Evolutionary conservation across 73 alveolate genomes (phyloP).

Genomic region (Paramecium sonneborni): DNA sequence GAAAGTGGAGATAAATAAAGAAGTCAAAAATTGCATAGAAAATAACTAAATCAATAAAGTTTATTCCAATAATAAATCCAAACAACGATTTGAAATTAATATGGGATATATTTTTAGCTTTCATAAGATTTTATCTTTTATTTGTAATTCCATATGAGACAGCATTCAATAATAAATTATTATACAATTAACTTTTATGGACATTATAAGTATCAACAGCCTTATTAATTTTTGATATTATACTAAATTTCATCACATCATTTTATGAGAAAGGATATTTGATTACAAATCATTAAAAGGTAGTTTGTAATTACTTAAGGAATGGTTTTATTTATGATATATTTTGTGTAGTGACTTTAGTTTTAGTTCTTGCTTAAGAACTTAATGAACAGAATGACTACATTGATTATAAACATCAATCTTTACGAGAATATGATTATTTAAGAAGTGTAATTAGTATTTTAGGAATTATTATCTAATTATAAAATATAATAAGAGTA

Average conservation of each 20-base stretch:
- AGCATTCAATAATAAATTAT: background rate
- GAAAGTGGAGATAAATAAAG: background rate
- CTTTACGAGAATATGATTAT: background rate
- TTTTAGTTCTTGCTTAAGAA: slow-evolving; percentile 10
- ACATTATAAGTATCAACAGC: background rate
- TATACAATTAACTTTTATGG: slow-evolving; percentile 25
- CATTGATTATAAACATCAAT: background rate
- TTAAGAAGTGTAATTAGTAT: background rate
- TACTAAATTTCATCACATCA: background rate
- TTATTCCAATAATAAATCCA: slow-evolving; percentile 42
- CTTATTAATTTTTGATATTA: background rate
- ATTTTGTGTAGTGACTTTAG: background rate
- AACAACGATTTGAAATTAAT: background rate
- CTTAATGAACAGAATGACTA: background rate
- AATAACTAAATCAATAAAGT: background rate
- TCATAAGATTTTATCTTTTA: slow-evolving; percentile 18
- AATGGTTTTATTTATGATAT: slow-evolving; percentile 40
- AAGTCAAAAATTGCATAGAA: background rate
- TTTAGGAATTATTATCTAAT: slow-evolving; percentile 1
- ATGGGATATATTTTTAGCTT: slow-evolving; percentile 28
- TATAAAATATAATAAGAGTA: slow-evolving; percentile 22
- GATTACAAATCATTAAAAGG: background rate
- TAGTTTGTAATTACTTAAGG: background rate
- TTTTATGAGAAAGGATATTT: slow-evolving; percentile 48
- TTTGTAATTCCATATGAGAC: slow-evolving; percentile 20